Conservation (phyloP, 345 rosid genomes). For the Euphorbia lathyris region DNA sequence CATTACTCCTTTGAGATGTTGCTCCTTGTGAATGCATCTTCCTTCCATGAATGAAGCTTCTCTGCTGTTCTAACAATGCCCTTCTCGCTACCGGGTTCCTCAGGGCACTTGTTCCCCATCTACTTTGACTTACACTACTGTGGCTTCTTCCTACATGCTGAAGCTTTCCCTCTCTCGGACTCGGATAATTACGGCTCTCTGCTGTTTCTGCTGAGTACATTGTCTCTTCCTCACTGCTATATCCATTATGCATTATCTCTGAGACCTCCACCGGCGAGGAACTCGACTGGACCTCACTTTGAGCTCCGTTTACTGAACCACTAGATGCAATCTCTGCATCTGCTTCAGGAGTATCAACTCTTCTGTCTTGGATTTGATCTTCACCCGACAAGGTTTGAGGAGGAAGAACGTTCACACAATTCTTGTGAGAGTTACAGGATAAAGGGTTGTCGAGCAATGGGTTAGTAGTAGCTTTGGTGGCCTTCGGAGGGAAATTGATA, state of each 20-base stretch:
- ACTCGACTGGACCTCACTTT: slow-evolving; percentile 62
- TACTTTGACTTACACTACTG: slow-evolving; percentile 71
- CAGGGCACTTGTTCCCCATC: slow-evolving; percentile 60
- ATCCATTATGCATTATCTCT: slow-evolving; percentile 44
- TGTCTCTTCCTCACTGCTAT: slow-evolving; percentile 82
- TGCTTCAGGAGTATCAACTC: slow-evolving; percentile 15
- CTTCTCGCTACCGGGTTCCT: slow-evolving; percentile 47
- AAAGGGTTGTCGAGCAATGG: slow-evolving; percentile 29
- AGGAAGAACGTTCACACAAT: slow-evolving; percentile 30
- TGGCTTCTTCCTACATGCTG: slow-evolving; percentile 86
- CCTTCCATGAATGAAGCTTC: slow-evolving; percentile 75
- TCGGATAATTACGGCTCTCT: slow-evolving; percentile 85
- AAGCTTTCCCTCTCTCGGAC: slow-evolving; percentile 62
- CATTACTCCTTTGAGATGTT: slow-evolving; percentile 86
- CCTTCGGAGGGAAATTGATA: slow-evolving; percentile 78
- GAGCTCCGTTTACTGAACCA: slow-evolving; percentile 63
- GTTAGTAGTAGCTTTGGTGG: slow-evolving; percentile 31
- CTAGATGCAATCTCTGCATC: slow-evolving; percentile 57
- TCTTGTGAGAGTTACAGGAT: slow-evolving; percentile 31
- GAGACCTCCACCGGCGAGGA: slow-evolving; percentile 42
- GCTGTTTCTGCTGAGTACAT: slow-evolving; percentile 99
- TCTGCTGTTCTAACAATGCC: slow-evolving; percentile 61
- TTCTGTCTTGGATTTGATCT: slow-evolving; percentile 24
- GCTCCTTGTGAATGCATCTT: slow-evolving; percentile 71
- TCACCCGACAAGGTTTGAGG: slow-evolving; percentile 25